phyloP scores from a whole-genome alignment of 495 filamentous ascomycete genomes.

The Sordaria brevicollis region DNA sequence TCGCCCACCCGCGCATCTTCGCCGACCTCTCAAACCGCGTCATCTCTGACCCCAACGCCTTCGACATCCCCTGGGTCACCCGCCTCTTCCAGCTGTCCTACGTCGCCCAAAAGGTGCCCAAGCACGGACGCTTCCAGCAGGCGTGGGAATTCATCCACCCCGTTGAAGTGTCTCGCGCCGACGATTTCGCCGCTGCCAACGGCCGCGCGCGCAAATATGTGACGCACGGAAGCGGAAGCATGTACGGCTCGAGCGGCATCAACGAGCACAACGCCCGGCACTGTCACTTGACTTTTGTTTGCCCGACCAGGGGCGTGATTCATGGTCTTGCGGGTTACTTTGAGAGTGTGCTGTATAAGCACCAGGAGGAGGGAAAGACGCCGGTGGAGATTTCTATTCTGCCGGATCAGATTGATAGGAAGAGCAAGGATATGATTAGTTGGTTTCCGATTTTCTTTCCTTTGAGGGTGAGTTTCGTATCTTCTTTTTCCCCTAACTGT shows the following conservation, averaged over 20 bases:
- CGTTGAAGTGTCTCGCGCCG: slow-evolving; percentile 38
- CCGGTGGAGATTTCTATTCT: slow-evolving; percentile 84
- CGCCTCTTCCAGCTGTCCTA: slow-evolving; percentile 83
- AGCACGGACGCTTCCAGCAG: slow-evolving; percentile 48
- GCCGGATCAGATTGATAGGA: slow-evolving; percentile 81
- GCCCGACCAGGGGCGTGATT: slow-evolving; percentile 64
- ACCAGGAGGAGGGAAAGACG: slow-evolving; percentile 16
- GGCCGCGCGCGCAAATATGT: slow-evolving; percentile 36
- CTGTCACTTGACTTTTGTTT: slow-evolving; percentile 62
- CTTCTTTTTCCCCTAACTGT: neutral
- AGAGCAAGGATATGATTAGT: slow-evolving; percentile 91
- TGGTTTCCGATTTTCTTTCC: slow-evolving; percentile 99
- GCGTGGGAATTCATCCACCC: slow-evolving; percentile 58
- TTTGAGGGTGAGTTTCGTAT: slow-evolving; percentile 66
- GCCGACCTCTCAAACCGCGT: slow-evolving; percentile 59
- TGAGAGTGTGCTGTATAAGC: slow-evolving; percentile 73
- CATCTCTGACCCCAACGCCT: slow-evolving; percentile 58
- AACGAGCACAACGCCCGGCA: slow-evolving; percentile 86
- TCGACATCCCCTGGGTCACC: slow-evolving; percentile 82
- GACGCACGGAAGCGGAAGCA: slow-evolving; percentile 47
- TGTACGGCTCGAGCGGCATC: slow-evolving; percentile 45
- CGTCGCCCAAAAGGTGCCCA: slow-evolving; percentile 49
- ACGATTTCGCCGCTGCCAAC: slow-evolving; percentile 40
- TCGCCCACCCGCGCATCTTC: slow-evolving; percentile 79
- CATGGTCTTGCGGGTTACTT: slow-evolving; percentile 95